Base-by-base conservation (phyloP, 1,284 basidiomycete species). In the Ganoderma resinaceum region DNA sequence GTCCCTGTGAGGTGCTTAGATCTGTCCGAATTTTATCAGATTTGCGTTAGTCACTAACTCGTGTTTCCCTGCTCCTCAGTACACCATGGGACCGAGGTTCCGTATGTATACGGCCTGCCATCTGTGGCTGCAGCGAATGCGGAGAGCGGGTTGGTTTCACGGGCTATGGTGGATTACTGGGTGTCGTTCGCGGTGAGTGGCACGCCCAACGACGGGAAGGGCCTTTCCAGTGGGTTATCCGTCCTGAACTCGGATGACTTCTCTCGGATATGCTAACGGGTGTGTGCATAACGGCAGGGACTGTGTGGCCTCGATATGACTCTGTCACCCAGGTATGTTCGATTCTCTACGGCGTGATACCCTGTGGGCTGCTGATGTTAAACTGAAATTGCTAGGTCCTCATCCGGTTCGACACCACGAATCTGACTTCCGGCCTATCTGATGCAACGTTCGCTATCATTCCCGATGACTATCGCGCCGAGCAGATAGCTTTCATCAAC, bases 161-260 rank as follows among this genome's bases (percentile, higher is more conserved):
- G 61, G 8, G 57, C 53, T 16, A 85, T 87, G 81, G 81, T 85
- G 67, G 83, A 87, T 66, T 87, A 87, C 64, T 87, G 86, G 85
- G 76, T 87, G 20, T 87, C 86, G 0, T 88, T 87, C 68, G 83
- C 82, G 0, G 83, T 81, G 9, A 83, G 80, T 43, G 75, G 86
- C 31, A 80, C 84, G 59, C 86, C 86, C 7, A 88, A 87, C 67
- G 86, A 87, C 67, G 82, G 82, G 6, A 78, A 76, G 37, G 86
- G 86, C 43, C 20, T 46, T 46, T 20, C 20, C 9, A 49, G 46
- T 49, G 46, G n/a, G 7, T 49, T 12, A 5, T n/a, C 23, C 40
- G 49, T 26, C 9, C 4, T 7, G 9, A 12, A 38, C 37, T 26
- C 38, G 29, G 29, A 7, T 23, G 11, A 3, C 11, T 23, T 49